A percentile compares a stretch with the other conserved stretches of the same genome.
Conservation (phyloP, 306 rosid genomes). For the Sicyos edulis region DNA sequence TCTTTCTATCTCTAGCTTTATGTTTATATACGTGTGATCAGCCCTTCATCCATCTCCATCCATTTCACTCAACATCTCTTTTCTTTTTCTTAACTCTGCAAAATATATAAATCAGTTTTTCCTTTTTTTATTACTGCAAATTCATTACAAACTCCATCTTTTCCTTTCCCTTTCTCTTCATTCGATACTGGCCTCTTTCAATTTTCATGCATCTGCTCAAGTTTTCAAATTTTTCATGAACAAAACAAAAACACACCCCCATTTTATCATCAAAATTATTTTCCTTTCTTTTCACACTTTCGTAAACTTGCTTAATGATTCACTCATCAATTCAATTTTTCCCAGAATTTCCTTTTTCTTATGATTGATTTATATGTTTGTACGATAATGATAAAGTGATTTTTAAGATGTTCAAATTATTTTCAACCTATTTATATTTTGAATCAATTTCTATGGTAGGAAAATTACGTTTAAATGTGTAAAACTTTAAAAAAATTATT, state of each 20-base stretch:
- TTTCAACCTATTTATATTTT: too few species aligned
- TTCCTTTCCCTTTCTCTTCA: slow-evolving; percentile 17
- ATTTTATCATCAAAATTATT: neutral
- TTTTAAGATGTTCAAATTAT: neutral
- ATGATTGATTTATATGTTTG: too few species aligned
- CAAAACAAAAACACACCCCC: neutral
- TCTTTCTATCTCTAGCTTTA: slow-evolving; percentile 41
- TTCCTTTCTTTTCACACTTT: neutral
- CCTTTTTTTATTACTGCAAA: neutral
- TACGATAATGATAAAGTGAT: neutral
- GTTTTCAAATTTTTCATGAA: neutral
- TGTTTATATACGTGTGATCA: slow-evolving; percentile 48
- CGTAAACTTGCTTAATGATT: neutral
- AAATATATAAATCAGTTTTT: too few species aligned
- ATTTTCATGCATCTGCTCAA: slow-evolving; percentile 17
- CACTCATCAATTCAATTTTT: neutral
- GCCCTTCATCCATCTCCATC: slow-evolving; percentile 47
- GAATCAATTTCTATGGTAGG: too few species aligned
- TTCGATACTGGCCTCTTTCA: neutral
- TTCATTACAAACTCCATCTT: slow-evolving; percentile 3
- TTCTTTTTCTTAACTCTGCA: neutral
- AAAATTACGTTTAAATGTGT: too few species aligned
- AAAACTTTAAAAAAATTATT: too few species aligned
- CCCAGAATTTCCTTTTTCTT: neutral
- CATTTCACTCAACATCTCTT: slow-evolving; percentile 45